phyloP scores from a whole-genome alignment of 805 yeast genomes.

The Isabelozyma rhagii region DNA sequence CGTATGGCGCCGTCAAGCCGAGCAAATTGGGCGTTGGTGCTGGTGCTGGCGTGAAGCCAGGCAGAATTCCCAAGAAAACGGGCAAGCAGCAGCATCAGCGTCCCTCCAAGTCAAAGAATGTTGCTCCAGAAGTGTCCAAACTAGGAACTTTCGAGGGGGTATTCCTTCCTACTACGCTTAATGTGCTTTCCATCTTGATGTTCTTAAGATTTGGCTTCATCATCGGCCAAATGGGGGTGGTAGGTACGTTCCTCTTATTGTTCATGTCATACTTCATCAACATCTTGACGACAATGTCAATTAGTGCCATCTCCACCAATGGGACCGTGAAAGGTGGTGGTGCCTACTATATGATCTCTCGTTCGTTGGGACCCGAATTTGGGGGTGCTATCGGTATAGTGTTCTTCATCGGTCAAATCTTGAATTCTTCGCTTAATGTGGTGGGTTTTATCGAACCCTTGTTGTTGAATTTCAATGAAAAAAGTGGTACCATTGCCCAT shows the following conservation, averaged over 20 bases:
- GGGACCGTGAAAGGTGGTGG: slow-evolving; percentile 99
- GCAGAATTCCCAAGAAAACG: neutral
- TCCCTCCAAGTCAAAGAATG: neutral
- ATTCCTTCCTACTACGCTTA: slow-evolving; percentile 88
- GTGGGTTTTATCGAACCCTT: slow-evolving; percentile 95
- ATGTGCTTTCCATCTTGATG: slow-evolving; percentile 92
- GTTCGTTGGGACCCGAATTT: slow-evolving; percentile 95
- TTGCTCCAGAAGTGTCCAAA: slow-evolving; percentile 31
- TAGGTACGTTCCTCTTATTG: slow-evolving; percentile 70
- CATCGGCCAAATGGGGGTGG: slow-evolving; percentile 88
- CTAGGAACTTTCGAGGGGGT: slow-evolving; percentile 86
- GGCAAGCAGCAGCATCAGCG: neutral
- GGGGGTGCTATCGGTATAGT: slow-evolving; percentile 97
- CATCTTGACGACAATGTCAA: slow-evolving; percentile 79
- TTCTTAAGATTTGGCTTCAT: slow-evolving; percentile 93
- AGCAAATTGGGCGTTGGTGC: too few species aligned
- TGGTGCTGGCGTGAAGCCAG: neutral
- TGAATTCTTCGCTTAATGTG: slow-evolving; percentile 88
- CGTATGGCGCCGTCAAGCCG: neutral
- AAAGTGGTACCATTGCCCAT: slow-evolving; percentile 51
- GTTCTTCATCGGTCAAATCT: slow-evolving; percentile 90
- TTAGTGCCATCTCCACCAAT: slow-evolving; percentile 94
- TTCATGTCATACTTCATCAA: slow-evolving; percentile 76
- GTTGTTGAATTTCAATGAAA: slow-evolving; percentile 68
- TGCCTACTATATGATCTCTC: slow-evolving; percentile 93